Conservation (phyloP, 495 filamentous ascomycete genomes). For the Penicillium arizonense region DNA sequence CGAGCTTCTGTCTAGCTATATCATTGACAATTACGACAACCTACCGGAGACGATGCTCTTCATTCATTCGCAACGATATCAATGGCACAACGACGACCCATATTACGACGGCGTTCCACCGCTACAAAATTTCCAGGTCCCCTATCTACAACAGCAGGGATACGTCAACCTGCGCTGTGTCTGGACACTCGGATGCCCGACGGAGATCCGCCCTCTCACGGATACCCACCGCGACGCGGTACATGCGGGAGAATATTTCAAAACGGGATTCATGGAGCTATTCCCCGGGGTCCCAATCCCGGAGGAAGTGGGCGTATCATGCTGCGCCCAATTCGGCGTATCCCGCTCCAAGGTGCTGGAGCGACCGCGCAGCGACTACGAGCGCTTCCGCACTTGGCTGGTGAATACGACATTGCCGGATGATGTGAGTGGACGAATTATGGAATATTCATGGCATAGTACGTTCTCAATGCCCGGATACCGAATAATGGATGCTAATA, state of each 20-base stretch:
- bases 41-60: conserved; percentile 60
- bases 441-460: conserved; percentile 76
- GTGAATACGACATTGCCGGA: conserved; percentile 54
- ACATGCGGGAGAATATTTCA: conserved; percentile 50
- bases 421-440: conserved; percentile 60
- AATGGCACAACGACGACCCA: conserved; percentile 62
- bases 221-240: conserved; percentile 42
- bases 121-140: conserved; percentile 52
- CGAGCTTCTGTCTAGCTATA: conserved; percentile 38
- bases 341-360: conserved; percentile 51
- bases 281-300: conserved; percentile 51
- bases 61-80: conserved; percentile 58
- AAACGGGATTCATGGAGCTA: conserved; percentile 52
- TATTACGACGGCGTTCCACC: conserved; percentile 49
- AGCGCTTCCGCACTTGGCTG: conserved; percentile 59
- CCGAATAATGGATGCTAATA: conserved; percentile 6
- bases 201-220: conserved; percentile 51
- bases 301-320: conserved; percentile 53
- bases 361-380: conserved; percentile 52
- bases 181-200: conserved; percentile 61
- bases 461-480: conserved; percentile 14
- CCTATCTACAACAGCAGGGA: conserved; percentile 53
- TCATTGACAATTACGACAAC: conserved; percentile 63
- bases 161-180: conserved; percentile 68
- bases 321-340: conserved; percentile 74